phyloP scores from a whole-genome alignment of 148 eudicot species.

The Rhododendron vialii region DNA sequence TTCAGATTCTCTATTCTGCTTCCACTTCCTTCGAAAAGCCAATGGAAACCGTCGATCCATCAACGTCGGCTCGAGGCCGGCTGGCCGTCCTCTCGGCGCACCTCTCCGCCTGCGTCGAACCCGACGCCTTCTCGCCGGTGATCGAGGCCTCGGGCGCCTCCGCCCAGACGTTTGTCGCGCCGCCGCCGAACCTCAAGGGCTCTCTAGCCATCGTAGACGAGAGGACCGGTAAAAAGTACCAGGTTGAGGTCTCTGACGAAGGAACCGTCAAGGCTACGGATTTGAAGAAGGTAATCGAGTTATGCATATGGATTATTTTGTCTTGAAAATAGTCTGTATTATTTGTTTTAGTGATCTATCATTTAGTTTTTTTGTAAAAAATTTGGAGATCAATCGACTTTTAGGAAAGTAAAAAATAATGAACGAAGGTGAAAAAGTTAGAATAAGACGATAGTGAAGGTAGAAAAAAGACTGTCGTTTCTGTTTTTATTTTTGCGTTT shows the following conservation, averaged over 20 bases:
- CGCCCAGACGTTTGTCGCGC: conserved; percentile 38
- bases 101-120: conserved; percentile 28
- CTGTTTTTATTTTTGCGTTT: too few species aligned
- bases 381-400: background rate
- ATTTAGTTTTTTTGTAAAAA: background rate
- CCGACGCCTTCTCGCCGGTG: conserved; percentile 20
- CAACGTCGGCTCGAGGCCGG: conserved; percentile 54
- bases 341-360: background rate
- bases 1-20: background rate
- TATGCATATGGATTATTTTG: background rate
- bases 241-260: conserved; percentile 67
- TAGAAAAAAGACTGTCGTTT: too few species aligned
- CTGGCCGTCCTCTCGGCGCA: conserved; percentile 88
- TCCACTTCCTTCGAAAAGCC: background rate
- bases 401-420: background rate
- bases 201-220: conserved; percentile 65
- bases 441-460: background rate
- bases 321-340: background rate
- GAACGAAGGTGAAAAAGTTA: background rate
- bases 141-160: conserved; percentile 48
- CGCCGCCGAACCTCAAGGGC: conserved; percentile 74
- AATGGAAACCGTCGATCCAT: conserved; percentile 40
- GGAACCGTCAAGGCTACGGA: conserved; percentile 85
- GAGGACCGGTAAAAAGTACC: conserved; percentile 73
- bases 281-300: conserved; percentile 64